Evolutionary conservation across 495 filamentous ascomycete species (phyloP).

Genomic region (Aspergillus nanangensis): DNA sequence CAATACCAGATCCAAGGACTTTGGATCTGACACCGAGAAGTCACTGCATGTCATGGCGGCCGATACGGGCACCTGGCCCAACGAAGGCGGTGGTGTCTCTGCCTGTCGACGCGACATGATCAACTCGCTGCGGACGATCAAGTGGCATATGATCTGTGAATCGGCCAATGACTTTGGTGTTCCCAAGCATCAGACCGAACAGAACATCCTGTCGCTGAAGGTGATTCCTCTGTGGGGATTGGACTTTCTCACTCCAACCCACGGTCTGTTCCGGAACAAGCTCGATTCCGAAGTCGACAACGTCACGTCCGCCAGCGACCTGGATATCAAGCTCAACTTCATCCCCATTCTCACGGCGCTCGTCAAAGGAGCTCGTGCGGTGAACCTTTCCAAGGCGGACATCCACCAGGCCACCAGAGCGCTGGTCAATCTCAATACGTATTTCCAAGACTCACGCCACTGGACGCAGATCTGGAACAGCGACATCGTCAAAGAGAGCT

Average conservation of each 20-base stretch:
- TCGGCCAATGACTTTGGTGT: constrained; percentile 62
- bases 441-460: constrained; percentile 56
- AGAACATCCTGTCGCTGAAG: constrained; percentile 61
- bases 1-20: constrained; percentile 37
- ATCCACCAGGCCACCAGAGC: constrained; percentile 54
- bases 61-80: constrained; percentile 64
- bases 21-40: constrained; percentile 46
- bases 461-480: constrained; percentile 64
- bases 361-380: constrained; percentile 53
- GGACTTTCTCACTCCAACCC: constrained; percentile 58
- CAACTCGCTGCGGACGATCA: constrained; percentile 56
- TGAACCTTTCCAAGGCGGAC: constrained; percentile 44
- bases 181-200: constrained; percentile 62
- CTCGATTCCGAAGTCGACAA: constrained; percentile 58
- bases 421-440: constrained; percentile 57
- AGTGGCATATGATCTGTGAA: constrained; percentile 64
- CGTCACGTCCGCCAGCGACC: constrained; percentile 45
- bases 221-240: constrained; percentile 64
- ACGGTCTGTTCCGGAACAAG: constrained; percentile 59
- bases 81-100: constrained; percentile 62
- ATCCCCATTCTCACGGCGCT: constrained; percentile 57
- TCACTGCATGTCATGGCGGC: constrained; percentile 58
- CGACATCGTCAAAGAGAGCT: constrained; percentile 53
- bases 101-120: constrained; percentile 66
- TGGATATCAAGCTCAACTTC: constrained; percentile 58